These are phyloP conservation scores for Leccinum insolens DNA, from an alignment of 1,284 basidiomycete genomes.

Conservation along the genomic window DNA sequence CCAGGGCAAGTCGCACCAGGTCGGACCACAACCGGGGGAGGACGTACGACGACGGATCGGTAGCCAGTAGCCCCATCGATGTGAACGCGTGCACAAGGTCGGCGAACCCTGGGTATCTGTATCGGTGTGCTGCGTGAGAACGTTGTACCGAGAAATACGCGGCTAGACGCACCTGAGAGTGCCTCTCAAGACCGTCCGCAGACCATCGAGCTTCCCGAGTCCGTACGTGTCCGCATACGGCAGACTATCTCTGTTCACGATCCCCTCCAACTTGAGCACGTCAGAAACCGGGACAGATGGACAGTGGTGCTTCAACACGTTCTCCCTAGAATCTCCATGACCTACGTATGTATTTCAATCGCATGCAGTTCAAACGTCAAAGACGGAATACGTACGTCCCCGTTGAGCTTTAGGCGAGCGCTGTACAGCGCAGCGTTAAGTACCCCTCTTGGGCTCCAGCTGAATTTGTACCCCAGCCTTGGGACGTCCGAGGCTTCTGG, in stretches of 20 bases:
- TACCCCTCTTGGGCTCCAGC: slow-evolving; percentile 92
- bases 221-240: slow-evolving; percentile 78
- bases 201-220: slow-evolving; percentile 49
- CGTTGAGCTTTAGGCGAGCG: slow-evolving; percentile 72
- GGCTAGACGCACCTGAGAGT: slow-evolving; percentile 67
- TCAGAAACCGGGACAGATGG: slow-evolving; percentile 67
- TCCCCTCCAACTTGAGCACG: slow-evolving; percentile 78
- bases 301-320: slow-evolving; percentile 65
- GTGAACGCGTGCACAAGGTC: slow-evolving; percentile 77
- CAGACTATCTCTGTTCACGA: slow-evolving; percentile 89
- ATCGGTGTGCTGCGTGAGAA: neutral
- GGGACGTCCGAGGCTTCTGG: slow-evolving; percentile 72
- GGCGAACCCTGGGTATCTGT: slow-evolving; percentile 87
- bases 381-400: slow-evolving; percentile 44
- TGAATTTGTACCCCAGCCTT: slow-evolving; percentile 85
- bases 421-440: slow-evolving; percentile 81
- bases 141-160: neutral
- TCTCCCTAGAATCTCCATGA: slow-evolving; percentile 49
- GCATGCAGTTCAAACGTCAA: neutral
- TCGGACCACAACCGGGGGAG: slow-evolving; percentile 45
- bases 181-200: slow-evolving; percentile 81
- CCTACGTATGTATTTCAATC: slow-evolving; percentile 37
- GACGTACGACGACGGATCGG: slow-evolving; percentile 36
- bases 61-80: slow-evolving; percentile 71
- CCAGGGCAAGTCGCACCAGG: slow-evolving; percentile 43